Evolutionary conservation across 371 early-diverging fungal genomes (phyloP).

Genomic region (Quaeritorhiza haematococci): DNA sequence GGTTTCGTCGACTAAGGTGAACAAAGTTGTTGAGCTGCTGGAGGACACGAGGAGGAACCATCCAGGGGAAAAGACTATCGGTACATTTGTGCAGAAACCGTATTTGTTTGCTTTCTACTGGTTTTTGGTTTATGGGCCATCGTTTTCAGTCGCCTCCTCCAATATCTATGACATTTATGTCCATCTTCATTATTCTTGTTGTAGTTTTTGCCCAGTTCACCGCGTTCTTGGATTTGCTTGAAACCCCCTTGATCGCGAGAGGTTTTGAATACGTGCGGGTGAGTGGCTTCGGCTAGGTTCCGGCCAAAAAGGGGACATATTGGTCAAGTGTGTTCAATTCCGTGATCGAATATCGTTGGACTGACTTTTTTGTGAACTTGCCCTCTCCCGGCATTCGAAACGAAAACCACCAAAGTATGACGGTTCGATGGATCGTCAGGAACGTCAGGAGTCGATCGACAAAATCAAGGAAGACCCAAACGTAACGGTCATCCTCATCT

Average conservation of each 20-base stretch:
- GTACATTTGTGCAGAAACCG: background rate
- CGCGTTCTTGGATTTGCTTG: background rate
- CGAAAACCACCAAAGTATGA: background rate
- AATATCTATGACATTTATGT: too few relatives aligned
- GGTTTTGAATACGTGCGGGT: background rate
- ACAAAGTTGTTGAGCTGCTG: conserved; percentile 10
- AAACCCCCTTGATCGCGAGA: background rate
- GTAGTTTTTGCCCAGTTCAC: background rate
- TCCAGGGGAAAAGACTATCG: conserved; percentile 26
- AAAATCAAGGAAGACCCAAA: background rate
- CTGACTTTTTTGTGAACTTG: too few relatives aligned
- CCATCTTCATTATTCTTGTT: background rate
- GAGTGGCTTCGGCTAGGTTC: background rate
- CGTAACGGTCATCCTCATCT: background rate
- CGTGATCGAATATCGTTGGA: too few relatives aligned
- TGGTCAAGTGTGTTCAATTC: background rate
- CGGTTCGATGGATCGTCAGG: background rate
- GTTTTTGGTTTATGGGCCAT: conserved; percentile 1
- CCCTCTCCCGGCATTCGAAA: too few relatives aligned
- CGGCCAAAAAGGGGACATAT: too few relatives aligned
- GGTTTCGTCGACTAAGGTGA: background rate
- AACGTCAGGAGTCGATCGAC: background rate
- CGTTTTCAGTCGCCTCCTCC: too few relatives aligned
- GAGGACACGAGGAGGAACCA: conserved; percentile 6
- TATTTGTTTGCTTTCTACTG: background rate